phyloP scores from a whole-genome alignment of 1,139 yeast species.

The Scheffersomyces segobiensis region DNA sequence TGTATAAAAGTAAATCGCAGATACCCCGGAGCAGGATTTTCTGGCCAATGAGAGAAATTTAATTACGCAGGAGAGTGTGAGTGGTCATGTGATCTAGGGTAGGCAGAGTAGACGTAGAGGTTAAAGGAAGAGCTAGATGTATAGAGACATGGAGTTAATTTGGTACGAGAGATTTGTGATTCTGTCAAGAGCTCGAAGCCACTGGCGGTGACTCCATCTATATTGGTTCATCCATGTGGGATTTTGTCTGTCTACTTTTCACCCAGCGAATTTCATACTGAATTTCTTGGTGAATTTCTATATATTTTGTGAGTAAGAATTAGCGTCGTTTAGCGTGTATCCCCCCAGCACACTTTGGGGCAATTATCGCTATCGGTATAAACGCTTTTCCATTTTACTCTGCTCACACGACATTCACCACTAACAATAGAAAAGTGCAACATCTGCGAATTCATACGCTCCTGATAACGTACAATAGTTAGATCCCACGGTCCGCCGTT shows the following conservation, averaged over 20 bases:
- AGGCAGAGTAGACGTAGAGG: too few species aligned
- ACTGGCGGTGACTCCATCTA: too few species aligned
- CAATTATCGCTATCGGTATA: neutral
- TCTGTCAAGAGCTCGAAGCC: too few species aligned
- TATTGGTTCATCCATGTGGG: too few species aligned
- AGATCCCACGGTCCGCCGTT: neutral
- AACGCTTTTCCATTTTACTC: neutral
- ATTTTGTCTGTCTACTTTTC: too few species aligned
- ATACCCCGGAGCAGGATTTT: conserved; percentile 7
- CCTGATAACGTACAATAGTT: neutral
- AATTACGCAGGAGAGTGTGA: neutral
- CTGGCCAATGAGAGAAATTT: conserved; percentile 6
- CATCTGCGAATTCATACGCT: neutral
- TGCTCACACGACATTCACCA: neutral
- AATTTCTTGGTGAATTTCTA: too few species aligned
- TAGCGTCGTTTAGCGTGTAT: too few species aligned
- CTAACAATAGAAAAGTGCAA: neutral
- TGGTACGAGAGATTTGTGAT: too few species aligned
- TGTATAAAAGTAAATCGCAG: conserved; percentile 5
- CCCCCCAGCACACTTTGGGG: neutral
- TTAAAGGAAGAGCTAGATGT: too few species aligned
- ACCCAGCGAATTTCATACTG: too few species aligned
- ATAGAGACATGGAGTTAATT: neutral
- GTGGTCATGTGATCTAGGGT: neutral
- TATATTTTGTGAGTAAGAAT: too few species aligned